These are phyloP conservation scores for Panicum hallii DNA, from an alignment of 202 grass and related monocot species.

Conservation along the genomic window DNA sequence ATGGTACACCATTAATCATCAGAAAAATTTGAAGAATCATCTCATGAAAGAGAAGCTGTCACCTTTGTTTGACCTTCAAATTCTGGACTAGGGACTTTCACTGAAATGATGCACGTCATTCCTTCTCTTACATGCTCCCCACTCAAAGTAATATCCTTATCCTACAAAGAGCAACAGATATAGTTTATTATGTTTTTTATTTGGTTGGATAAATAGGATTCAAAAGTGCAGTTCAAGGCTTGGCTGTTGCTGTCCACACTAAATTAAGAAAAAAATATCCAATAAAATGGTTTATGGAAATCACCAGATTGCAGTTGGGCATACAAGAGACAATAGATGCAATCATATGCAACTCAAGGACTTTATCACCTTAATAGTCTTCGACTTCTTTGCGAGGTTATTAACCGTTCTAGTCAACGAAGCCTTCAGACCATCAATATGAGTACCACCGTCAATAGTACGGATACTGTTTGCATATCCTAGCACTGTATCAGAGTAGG, in stretches of 20 bases:
- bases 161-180: slow-evolving; percentile 54
- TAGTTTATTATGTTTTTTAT: slow-evolving; percentile 21
- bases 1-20: slow-evolving; percentile 17
- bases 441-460: slow-evolving; percentile 95
- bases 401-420: slow-evolving; percentile 96
- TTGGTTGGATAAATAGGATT: slow-evolving; percentile 17
- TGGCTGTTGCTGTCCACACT: not conserved
- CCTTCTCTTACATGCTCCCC: slow-evolving; percentile 99
- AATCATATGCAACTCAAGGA: slow-evolving; percentile 28
- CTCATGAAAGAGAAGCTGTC: slow-evolving; percentile 35
- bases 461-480: slow-evolving; percentile 99
- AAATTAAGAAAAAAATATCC: slow-evolving; percentile 16
- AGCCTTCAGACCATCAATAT: slow-evolving; percentile 92
- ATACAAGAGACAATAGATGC: slow-evolving; percentile 21
- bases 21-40: slow-evolving; percentile 19
- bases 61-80: slow-evolving; percentile 99
- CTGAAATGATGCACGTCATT: slow-evolving; percentile 87
- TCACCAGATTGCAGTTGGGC: slow-evolving; percentile 5
- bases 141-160: slow-evolving; percentile 92
- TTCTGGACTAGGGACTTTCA: slow-evolving; percentile 97
- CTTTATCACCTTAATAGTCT: slow-evolving; percentile 76
- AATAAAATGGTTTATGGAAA: slow-evolving; percentile 15
- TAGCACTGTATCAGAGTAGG: slow-evolving; percentile 90
- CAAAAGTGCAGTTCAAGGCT: slow-evolving; percentile 10
- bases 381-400: slow-evolving; percentile 88